Percentiles rank a stretch among this genome's conserved stretches.
These are phyloP conservation scores for Marchantia polymorpha DNA, from an alignment of 225 moss, liverwort and hornwort genomes.

Conservation along the genomic window DNA sequence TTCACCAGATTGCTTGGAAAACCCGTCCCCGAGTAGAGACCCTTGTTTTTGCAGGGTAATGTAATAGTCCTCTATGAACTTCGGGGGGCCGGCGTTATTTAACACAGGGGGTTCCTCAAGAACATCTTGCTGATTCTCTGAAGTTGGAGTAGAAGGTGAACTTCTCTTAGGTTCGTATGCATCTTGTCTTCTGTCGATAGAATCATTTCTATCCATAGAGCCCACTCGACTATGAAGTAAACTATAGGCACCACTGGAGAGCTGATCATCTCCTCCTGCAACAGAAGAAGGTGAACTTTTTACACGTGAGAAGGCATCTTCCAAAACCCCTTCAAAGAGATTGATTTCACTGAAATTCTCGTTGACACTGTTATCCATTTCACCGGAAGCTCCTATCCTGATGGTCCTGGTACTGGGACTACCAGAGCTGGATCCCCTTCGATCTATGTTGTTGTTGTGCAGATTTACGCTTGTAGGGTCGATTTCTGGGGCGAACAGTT, in stretches of 20 bases:
- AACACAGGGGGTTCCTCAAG: constrained; percentile 52
- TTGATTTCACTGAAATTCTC: constrained; percentile 31
- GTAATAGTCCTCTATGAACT: constrained; percentile 90
- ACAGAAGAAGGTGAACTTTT: constrained; percentile 53
- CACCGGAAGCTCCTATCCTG: constrained; percentile 14
- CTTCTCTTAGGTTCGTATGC: constrained; percentile 17
- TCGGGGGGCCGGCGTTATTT: constrained; percentile 59
- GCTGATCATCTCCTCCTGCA: constrained; percentile 38
- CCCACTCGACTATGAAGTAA: constrained; percentile 40
- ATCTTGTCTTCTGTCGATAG: constrained; percentile 27
- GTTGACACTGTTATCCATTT: constrained; percentile 19
- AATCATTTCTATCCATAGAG: constrained; percentile 40
- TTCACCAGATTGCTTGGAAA: constrained; percentile 38
- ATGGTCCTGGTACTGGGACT: constrained; percentile 21
- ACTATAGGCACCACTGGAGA: constrained; percentile 23
- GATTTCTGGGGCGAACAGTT: constrained; percentile 86
- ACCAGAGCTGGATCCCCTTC: constrained; percentile 49
- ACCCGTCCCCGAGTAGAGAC: constrained; percentile 20
- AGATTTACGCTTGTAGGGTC: constrained; percentile 72
- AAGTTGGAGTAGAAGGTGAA: constrained; percentile 35
- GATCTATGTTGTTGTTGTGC: constrained; percentile 67
- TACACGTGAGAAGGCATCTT: constrained; percentile 73
- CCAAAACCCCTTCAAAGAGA: constrained; percentile 82
- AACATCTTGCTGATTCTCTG: constrained; percentile 10
- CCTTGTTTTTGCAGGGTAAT: constrained; percentile 50